Conservation (phyloP, 371 early-diverging fungal genomes). For the Saksenaea vasiformis region DNA sequence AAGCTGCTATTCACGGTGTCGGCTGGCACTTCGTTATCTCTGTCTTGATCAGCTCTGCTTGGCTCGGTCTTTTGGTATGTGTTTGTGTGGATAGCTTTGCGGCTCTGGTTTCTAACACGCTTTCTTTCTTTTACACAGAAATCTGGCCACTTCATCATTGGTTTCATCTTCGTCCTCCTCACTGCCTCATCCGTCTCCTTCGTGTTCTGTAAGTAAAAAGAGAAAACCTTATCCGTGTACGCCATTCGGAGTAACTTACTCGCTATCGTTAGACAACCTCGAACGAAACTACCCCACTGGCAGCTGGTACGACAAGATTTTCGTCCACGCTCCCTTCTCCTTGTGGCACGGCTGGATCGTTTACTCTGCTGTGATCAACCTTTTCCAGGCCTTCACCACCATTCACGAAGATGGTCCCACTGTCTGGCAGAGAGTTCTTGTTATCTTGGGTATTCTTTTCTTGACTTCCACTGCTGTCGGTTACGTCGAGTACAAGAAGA, state of each 20-base stretch:
- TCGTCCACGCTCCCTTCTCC: slow-evolving; percentile 73
- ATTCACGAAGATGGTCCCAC: slow-evolving; percentile 44
- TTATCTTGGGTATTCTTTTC: slow-evolving; percentile 53
- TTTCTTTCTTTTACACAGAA: slow-evolving; percentile 20
- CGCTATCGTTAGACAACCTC: slow-evolving; percentile 43
- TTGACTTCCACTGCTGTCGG: slow-evolving; percentile 61
- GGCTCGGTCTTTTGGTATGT: slow-evolving; percentile 63
- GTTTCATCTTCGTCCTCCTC: slow-evolving; percentile 46
- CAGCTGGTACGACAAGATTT: slow-evolving; percentile 51
- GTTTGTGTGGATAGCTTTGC: slow-evolving; percentile 3
- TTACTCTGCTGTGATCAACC: slow-evolving; percentile 57
- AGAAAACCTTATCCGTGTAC: slow-evolving; percentile 5
- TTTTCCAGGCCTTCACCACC: slow-evolving; percentile 58
- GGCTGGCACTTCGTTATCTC: slow-evolving; percentile 69
- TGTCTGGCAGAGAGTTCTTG: slow-evolving; percentile 46
- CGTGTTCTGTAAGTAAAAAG: slow-evolving; percentile 60
- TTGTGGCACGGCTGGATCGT: slow-evolving; percentile 72
- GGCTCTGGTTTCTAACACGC: too few relatives aligned
- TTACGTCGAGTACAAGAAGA: slow-evolving; percentile 64
- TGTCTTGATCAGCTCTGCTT: slow-evolving; percentile 56
- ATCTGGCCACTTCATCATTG: slow-evolving; percentile 32
- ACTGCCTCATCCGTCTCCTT: slow-evolving; percentile 53
- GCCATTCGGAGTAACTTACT: slow-evolving; percentile 7
- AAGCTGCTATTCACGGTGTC: slow-evolving; percentile 59
- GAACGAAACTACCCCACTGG: slow-evolving; percentile 40